Base-by-base conservation (phyloP, 176 grass and related monocot genomes). In the Zoysia japonica region DNA sequence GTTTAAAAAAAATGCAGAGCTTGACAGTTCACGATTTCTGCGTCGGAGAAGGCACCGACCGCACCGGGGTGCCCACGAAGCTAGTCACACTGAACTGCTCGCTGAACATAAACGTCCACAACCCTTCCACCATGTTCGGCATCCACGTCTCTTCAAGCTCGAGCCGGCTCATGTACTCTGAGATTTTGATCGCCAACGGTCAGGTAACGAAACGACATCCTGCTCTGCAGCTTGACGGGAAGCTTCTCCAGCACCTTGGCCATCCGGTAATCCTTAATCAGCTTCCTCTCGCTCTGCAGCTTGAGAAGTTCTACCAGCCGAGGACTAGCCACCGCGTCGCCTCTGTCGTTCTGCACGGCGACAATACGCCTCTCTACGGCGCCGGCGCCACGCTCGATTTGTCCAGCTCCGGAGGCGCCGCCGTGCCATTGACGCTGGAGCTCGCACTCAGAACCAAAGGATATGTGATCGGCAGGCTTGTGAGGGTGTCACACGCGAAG, bases 1-100 rank as follows among this genome's bases (percentile, higher is more conserved):
- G 36, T 82, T 72, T 56, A 28, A 28, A 28, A 28, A 28, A 28
- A 28, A 28, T 6, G 50, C 79, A 98, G 95, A 94, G 87, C 67
- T 61, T 92, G 85, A 81, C 76, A 35, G 88, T 94, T 83, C 88
- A 90, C 79, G 92, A 84, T 13, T 92, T 98, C 57, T 98, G 94
- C 5, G 86, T 85, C 14, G 86, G 95, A 39, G 81, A 94, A 80
- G 95, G 95, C 55, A 83, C 79, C n/a, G 95, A 98, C 67, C 46
- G 2, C 49, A 92, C 95, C 47, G 92, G 95, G 1, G 95, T 94
- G 65, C 92, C 92, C 10, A 98, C 95, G 48, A 89, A 89, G 76
- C 64, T 98, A 67, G 81, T 94, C 5, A 98, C 95, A 0, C 48
- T 86, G 46, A 98, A 98, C 52, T 87, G 92, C 77, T 87, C 95